These are phyloP conservation scores for Penium margaritaceum DNA, from an alignment of 139 green algal species.

Conservation along the genomic window DNA sequence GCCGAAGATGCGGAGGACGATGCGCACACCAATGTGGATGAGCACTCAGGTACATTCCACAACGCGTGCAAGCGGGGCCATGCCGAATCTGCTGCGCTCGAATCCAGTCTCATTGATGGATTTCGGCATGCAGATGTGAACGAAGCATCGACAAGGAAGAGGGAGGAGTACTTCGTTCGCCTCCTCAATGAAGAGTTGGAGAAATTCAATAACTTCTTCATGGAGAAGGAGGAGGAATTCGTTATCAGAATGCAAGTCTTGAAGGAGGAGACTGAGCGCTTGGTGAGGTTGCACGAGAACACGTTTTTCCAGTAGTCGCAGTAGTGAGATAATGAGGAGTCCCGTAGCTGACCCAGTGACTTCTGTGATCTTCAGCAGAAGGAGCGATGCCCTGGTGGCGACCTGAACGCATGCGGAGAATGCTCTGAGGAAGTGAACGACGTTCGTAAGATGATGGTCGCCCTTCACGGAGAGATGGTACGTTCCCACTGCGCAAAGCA, in stretches of 20 bases:
- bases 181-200: conserved; percentile 48
- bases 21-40: background rate
- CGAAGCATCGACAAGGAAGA: background rate
- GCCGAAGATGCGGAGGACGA: background rate
- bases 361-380: too few relatives aligned
- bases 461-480: conserved; percentile 52
- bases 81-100: too few relatives aligned
- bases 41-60: background rate
- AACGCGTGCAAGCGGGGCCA: too few relatives aligned
- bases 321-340: too few relatives aligned
- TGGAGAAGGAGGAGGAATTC: conserved; percentile 55
- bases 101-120: too few relatives aligned
- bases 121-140: too few relatives aligned
- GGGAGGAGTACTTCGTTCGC: conserved; percentile 30
- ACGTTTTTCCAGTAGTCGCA: too few relatives aligned
- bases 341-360: too few relatives aligned
- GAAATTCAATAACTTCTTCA: conserved; percentile 56
- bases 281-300: conserved; percentile 10
- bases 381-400: too few relatives aligned
- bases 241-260: conserved; percentile 44
- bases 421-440: conserved; percentile 21
- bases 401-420: background rate
- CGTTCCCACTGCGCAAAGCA: background rate
- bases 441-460: conserved; percentile 29
- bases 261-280: conserved; percentile 11